Evolutionary conservation across 306 rosid genomes (phyloP), one percentile per base, ranked within the genome.

Genomic region (Gastrolobium villosum): DNA sequence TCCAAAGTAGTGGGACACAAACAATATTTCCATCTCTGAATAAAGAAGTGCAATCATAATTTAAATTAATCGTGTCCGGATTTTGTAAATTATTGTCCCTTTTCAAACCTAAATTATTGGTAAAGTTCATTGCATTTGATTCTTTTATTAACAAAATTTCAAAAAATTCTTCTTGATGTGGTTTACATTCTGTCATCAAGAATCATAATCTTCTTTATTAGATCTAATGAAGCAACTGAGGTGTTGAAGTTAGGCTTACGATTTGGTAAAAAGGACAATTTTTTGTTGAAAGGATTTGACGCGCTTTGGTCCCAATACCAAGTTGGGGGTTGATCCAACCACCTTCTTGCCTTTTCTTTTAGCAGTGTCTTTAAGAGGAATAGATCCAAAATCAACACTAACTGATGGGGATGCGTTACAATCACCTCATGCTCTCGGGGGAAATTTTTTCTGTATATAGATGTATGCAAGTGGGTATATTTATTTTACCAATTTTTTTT

Each of bases 1-100:
- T 66, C 74, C 80, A 11, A 81, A 65, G 54, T 15, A 72, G 65
- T 54, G 77, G 83, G 75, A 71, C 82, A 65, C 72, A 60, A n/a
- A 13, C 43, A 39, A 65, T 32, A 52, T 70, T 61, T 68, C 54
- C 55, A 41, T 70, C 56, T 26, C 34, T 28, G 14, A 52, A 50
- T 63, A 80, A 84, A 78, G 14, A 64, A 56, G 43, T 5, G 68
- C 50, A 65, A 57, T 50, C 82, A 71, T 72, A 54, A 70, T 82
- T 64, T 59, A 40, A 8, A 76, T 49, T 50, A 64, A 67, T 41
- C 36, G 40, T 53, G 71, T 68, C 63, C 57, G 7, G 8, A 71
- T 28, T 62, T 81, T 71, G 11, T 30, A 61, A 57, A 71, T 57
- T 66, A 67, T 48, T 70, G 11, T 34, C 14, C 28, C 3, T 64